These are phyloP conservation scores for Ustilago loliicola DNA, from an alignment of 1,284 basidiomycete species.

Conservation along the genomic window DNA sequence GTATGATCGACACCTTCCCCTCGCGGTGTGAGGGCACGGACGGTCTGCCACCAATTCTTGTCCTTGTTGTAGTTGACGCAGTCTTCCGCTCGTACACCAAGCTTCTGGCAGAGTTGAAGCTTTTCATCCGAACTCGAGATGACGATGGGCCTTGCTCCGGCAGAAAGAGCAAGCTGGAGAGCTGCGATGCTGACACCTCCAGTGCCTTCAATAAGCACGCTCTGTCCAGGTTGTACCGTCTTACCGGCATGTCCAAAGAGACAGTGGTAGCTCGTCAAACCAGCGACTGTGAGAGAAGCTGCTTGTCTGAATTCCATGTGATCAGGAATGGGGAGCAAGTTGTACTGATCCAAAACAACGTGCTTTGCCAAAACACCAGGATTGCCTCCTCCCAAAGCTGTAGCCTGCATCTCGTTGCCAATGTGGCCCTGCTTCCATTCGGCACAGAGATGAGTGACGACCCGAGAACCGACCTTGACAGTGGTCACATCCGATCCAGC, in stretches of 20 bases:
- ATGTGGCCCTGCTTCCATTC: slow-evolving; percentile 44
- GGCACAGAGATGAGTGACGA: slow-evolving; percentile 38
- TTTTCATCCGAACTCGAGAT: slow-evolving; percentile 44
- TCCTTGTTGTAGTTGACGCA: slow-evolving; percentile 47
- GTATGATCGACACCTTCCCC: slow-evolving; percentile 40
- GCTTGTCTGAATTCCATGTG: slow-evolving; percentile 39
- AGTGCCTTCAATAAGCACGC: slow-evolving; percentile 43
- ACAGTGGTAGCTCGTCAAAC: slow-evolving; percentile 46
- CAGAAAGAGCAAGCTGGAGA: slow-evolving; percentile 35
- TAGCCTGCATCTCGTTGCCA: slow-evolving; percentile 44
- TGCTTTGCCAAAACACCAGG: slow-evolving; percentile 35
- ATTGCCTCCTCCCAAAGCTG: slow-evolving; percentile 32
- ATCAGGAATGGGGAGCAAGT: slow-evolving; percentile 40
- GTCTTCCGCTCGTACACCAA: slow-evolving; percentile 27
- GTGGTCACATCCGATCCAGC: slow-evolving; percentile 22
- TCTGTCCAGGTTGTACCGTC: slow-evolving; percentile 43
- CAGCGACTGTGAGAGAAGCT: slow-evolving; percentile 34
- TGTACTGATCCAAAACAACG: slow-evolving; percentile 37
- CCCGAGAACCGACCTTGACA: slow-evolving; percentile 29
- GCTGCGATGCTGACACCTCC: slow-evolving; percentile 48
- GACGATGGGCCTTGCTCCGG: slow-evolving; percentile 48
- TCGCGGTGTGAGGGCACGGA: slow-evolving; percentile 24
- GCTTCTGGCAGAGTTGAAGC: slow-evolving; percentile 25
- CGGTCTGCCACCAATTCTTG: slow-evolving; percentile 29
- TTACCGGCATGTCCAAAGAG: slow-evolving; percentile 29